Evolutionary conservation across 306 rosid genomes (phyloP).

Genomic region (Lathyrus oleraceus): DNA sequence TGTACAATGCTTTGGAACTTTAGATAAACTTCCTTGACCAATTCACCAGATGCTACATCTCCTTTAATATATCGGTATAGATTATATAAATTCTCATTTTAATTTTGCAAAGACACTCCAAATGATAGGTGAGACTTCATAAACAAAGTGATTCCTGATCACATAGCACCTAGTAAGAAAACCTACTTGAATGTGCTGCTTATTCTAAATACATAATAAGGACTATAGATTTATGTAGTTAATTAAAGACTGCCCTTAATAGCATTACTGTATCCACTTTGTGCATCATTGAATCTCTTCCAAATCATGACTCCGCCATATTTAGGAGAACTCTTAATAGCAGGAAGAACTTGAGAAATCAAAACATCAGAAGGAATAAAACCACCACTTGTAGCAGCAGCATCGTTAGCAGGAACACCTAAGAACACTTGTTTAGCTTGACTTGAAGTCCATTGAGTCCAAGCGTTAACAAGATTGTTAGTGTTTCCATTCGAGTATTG

Average conservation of each 20-base stretch:
- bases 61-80: too few relatives aligned
- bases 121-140: too few relatives aligned
- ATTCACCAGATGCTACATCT: too few relatives aligned
- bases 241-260: conserved; percentile 35
- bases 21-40: too few relatives aligned
- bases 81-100: too few relatives aligned
- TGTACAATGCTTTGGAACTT: too few relatives aligned
- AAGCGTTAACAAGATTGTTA: conserved; percentile 43
- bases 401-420: conserved; percentile 64
- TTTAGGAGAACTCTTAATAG: conserved; percentile 43
- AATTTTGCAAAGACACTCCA: too few relatives aligned
- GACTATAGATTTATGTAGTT: not conserved
- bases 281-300: conserved; percentile 38
- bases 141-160: conserved; percentile 33
- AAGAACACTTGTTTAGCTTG: conserved; percentile 50
- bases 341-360: conserved; percentile 49
- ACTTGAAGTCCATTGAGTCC: conserved; percentile 60
- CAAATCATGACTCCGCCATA: conserved; percentile 77
- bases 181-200: conserved; percentile 12
- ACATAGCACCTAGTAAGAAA: conserved; percentile 11
- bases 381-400: conserved; percentile 57
- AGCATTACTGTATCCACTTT: conserved; percentile 28
- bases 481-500: conserved; percentile 43
- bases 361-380: conserved; percentile 54
- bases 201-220: conserved; percentile 4